Evolutionary conservation across 73 alveolate species (phyloP).

Genomic region (Paraurostyla sp.): DNA sequence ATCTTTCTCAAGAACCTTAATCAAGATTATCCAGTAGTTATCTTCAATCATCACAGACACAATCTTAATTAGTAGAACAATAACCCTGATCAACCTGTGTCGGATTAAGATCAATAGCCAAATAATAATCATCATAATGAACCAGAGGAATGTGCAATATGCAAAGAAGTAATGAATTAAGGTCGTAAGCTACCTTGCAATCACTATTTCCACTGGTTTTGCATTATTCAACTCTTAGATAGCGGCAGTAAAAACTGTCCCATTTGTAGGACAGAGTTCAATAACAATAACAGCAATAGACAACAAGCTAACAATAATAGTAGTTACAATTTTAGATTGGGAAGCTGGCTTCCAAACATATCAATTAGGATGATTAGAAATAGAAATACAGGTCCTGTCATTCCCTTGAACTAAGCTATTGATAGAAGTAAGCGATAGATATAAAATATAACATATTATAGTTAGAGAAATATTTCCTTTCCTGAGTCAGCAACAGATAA

Average conservation of each 20-base stretch:
- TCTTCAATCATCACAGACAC: not conserved
- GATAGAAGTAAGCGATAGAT: constrained; percentile 50
- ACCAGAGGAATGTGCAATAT: constrained; percentile 67
- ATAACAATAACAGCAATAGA: not conserved
- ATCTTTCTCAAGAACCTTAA: not conserved
- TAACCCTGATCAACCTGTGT: not conserved
- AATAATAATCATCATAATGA: not conserved
- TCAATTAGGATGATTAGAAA: constrained; percentile 36
- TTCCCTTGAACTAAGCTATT: constrained; percentile 51
- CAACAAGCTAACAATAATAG: not conserved
- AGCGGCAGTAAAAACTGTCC: constrained; percentile 67
- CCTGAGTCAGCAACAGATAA: constrained; percentile 17
- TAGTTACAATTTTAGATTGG: not conserved
- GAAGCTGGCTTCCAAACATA: constrained; percentile 43
- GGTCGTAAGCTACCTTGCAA: constrained; percentile 59
- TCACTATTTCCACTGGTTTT: constrained; percentile 62
- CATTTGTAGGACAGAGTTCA: constrained; percentile 61
- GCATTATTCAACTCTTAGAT: constrained; percentile 65
- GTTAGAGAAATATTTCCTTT: constrained; percentile 69
- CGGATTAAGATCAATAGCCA: not conserved
- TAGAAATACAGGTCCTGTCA: constrained; percentile 11
- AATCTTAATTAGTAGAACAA: not conserved
- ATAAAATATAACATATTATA: not conserved
- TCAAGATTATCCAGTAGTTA: not conserved
- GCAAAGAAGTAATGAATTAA: constrained; percentile 55